Percentiles rank a stretch among this genome's conserved stretches.
Conservation (phyloP, 768 basidiomycete species). For the Porpolomopsis calyptriformis region DNA sequence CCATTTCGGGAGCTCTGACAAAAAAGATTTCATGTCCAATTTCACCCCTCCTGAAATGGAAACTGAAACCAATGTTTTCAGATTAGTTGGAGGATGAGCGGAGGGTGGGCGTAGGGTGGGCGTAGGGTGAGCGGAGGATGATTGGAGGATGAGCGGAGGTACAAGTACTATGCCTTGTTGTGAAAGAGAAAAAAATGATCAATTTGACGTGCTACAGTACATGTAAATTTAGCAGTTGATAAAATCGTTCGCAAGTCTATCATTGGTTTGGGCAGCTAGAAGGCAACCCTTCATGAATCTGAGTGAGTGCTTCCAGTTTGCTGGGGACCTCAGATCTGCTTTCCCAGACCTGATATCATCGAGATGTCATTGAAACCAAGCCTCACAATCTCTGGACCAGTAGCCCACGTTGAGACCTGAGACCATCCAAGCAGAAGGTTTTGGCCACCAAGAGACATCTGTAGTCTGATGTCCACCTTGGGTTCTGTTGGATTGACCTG, state of each 20-base stretch:
- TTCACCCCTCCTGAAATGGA: no score
- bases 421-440: slow-evolving; percentile 5
- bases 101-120: no score
- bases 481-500: not conserved
- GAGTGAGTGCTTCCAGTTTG: slow-evolving; percentile 4
- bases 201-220: no score
- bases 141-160: no score
- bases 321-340: not conserved
- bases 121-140: no score
- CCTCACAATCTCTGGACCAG: slow-evolving; percentile 14
- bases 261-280: not conserved
- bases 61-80: no score
- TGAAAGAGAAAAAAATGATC: no score
- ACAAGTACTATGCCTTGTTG: no score
- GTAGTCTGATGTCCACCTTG: slow-evolving; percentile 1
- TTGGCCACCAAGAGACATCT: slow-evolving; percentile 14
- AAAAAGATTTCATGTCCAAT: no score
- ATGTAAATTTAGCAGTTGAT: not conserved
- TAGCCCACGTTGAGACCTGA: slow-evolving; percentile 10
- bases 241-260: not conserved
- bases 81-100: no score
- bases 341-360: not conserved
- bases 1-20: no score
- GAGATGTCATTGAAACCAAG: slow-evolving; percentile 12
- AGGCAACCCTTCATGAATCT: not conserved